A percentile compares a stretch with the other conserved stretches of the same genome.
Conservation (phyloP, 1,284 basidiomycete species). For the Stygiomarasmius scandens region DNA sequence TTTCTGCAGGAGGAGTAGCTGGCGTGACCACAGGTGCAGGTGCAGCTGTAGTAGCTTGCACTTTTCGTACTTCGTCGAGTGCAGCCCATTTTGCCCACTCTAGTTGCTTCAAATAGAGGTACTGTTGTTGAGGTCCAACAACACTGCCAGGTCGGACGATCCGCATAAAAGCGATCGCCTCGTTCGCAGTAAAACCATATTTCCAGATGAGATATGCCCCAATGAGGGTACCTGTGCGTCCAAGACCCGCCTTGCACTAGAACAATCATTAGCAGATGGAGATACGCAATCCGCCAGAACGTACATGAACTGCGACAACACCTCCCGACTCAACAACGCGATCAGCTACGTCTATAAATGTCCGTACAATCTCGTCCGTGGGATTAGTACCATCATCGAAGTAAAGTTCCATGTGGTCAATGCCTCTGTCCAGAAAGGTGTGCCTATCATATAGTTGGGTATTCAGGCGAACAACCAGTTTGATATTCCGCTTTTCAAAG, state of each 20-base stretch:
- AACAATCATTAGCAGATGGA: conserved; percentile 14
- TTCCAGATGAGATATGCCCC: conserved; percentile 99
- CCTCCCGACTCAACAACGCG: conserved; percentile 76
- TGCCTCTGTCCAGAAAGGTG: conserved; percentile 84
- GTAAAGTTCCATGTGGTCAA: conserved; percentile 91
- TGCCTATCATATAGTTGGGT: conserved; percentile 91
- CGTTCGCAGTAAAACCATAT: conserved; percentile 97
- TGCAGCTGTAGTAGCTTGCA: conserved; percentile 48
- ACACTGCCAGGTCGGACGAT: conserved; percentile 96
- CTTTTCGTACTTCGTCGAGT: conserved; percentile 67
- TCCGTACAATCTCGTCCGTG: conserved; percentile 89
- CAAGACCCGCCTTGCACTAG: conserved; percentile 93
- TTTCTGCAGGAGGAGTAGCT: conserved; percentile 79
- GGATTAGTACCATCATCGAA: conserved; percentile 99
- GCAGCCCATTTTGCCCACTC: conserved; percentile 95
- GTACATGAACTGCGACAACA: conserved; percentile 86
- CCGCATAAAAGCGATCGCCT: conserved; percentile 98
- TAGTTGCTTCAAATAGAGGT: conserved; percentile 94
- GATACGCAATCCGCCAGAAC: conserved; percentile 34
- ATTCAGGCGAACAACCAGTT: conserved; percentile 94
- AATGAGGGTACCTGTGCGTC: conserved; percentile 92
- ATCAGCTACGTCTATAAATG: conserved; percentile 88
- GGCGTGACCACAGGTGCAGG: conserved; percentile 63
- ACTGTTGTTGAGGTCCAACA: conserved; percentile 93
- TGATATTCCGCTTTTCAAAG: conserved; percentile 86